Conservation (phyloP, 2,329 filamentous ascomycete genomes). For the Bipolaris sorokiniana region DNA sequence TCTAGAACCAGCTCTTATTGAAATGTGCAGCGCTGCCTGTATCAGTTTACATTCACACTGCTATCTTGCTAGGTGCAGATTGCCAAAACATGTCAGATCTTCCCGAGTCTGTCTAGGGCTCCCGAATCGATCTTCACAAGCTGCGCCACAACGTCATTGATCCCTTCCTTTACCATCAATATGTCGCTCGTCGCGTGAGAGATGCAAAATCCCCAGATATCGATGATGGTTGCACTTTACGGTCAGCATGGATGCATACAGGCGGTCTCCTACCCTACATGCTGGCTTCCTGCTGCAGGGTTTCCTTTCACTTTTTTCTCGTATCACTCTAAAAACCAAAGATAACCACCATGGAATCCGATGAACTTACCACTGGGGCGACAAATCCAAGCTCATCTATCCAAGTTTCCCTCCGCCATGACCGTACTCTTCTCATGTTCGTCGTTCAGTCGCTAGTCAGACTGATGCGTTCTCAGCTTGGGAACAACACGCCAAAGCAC, state of each 20-base stretch:
- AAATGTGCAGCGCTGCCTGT: background rate
- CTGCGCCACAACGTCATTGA: slow-evolving; percentile 14
- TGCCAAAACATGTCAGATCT: background rate
- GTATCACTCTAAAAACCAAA: background rate
- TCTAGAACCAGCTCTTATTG: background rate
- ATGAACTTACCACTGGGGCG: background rate
- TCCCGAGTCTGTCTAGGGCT: slow-evolving; percentile 9
- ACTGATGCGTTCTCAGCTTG: slow-evolving; percentile 47
- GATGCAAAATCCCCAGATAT: slow-evolving; percentile 1
- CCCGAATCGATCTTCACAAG: slow-evolving; percentile 4
- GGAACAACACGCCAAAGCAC: slow-evolving; percentile 36
- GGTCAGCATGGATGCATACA: slow-evolving; percentile 10
- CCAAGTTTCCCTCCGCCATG: slow-evolving; percentile 45
- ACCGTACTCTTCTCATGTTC: slow-evolving; percentile 49
- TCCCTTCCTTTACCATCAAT: slow-evolving; percentile 1
- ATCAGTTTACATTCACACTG: no score
- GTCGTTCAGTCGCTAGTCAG: slow-evolving; percentile 49
- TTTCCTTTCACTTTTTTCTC: background rate
- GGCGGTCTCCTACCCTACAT: background rate
- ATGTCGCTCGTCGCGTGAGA: slow-evolving; percentile 2
- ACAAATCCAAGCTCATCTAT: slow-evolving; percentile 28
- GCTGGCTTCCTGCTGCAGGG: background rate
- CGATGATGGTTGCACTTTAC: slow-evolving; percentile 10
- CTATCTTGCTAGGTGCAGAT: no score
- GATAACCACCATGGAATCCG: slow-evolving; percentile 1